These are phyloP conservation scores for Kwoniella bestiolae DNA, from an alignment of 768 basidiomycete species.

Conservation along the genomic window DNA sequence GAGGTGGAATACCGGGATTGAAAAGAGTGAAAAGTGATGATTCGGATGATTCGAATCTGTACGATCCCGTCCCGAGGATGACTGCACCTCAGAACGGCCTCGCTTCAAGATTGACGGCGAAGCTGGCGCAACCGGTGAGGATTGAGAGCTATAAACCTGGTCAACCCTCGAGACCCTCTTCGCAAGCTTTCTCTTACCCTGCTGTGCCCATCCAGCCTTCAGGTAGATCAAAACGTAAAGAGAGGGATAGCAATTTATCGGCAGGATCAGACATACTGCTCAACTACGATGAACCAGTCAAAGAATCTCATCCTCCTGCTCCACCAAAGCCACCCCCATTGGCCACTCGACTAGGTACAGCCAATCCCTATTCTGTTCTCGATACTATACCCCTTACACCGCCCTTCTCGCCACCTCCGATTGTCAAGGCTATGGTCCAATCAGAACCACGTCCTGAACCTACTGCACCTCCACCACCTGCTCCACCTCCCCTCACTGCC, in stretches of 20 bases:
- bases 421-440: neutral
- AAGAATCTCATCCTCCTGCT: neutral
- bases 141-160: conserved; percentile 31
- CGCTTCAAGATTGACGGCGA: neutral
- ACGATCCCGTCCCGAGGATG: conserved; percentile 21
- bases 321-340: neutral
- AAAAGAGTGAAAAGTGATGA: conserved; percentile 20
- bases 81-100: neutral
- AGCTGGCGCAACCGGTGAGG: conserved; percentile 9
- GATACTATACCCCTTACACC: conserved; percentile 6
- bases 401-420: conserved; percentile 4
- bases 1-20: neutral
- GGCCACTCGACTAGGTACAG: neutral
- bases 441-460: conserved; percentile 5
- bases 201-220: neutral
- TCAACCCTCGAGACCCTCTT: neutral
- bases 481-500: conserved; percentile 5
- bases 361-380: neutral
- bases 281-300: conserved; percentile 17
- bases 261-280: conserved; percentile 6
- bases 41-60: conserved; percentile 30
- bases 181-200: neutral
- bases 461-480: neutral
- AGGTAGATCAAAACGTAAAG: neutral
- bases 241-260: neutral